These are phyloP conservation scores for Anethum foeniculum DNA, from an alignment of 140 eudicot species.

Conservation along the genomic window DNA sequence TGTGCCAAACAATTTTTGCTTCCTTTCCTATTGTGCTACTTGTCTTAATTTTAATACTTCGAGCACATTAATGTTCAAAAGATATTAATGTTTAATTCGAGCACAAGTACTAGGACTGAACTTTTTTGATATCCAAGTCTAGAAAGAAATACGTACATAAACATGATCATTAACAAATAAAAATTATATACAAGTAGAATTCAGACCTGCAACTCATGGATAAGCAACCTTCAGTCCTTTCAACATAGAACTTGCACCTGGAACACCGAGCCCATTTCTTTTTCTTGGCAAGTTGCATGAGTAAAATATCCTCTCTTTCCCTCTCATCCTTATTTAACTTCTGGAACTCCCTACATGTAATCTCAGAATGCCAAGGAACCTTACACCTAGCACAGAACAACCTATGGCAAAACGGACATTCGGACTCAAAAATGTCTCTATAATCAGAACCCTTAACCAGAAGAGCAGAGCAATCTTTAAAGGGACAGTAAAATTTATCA, in stretches of 20 bases:
- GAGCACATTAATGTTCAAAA: no score
- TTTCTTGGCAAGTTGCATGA: slow-evolving; percentile 32
- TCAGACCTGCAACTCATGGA: slow-evolving; percentile 39
- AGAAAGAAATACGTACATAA: not conserved
- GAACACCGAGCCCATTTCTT: slow-evolving; percentile 36
- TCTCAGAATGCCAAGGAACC: slow-evolving; percentile 10
- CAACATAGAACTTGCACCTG: slow-evolving; percentile 29
- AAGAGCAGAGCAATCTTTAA: not conserved
- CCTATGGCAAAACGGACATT: slow-evolving; percentile 34
- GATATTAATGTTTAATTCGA: not conserved
- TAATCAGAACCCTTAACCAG: not conserved
- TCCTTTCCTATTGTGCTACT: not conserved
- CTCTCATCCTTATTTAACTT: slow-evolving; percentile 22
- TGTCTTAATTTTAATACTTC: no score
- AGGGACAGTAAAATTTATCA: not conserved
- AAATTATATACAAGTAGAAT: not conserved
- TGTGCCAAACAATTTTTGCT: not conserved
- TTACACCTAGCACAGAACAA: slow-evolving; percentile 39
- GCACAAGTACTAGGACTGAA: not conserved
- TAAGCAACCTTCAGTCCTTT: slow-evolving; percentile 29
- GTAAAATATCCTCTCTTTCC: slow-evolving; percentile 24
- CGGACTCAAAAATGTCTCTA: slow-evolving; percentile 20
- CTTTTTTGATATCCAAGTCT: not conserved
- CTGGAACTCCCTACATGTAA: slow-evolving; percentile 20
- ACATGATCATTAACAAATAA: not conserved